Base-by-base conservation (phyloP, 108 stramenopile genomes). In the Aurantiochytrium sp. region DNA sequence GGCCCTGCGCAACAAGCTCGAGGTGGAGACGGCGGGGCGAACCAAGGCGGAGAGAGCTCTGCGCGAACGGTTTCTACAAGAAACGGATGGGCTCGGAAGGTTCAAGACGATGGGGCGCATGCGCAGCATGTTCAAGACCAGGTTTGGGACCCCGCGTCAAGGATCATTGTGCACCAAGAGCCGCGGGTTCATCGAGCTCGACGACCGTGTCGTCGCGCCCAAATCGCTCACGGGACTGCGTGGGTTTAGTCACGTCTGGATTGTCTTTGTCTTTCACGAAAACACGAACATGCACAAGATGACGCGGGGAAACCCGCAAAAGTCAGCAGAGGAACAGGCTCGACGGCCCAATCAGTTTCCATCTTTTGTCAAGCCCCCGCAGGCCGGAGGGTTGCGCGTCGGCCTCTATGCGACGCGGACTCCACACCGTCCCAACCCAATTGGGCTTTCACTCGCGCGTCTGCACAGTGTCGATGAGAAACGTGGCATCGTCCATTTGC, bases 191-290 rank as follows among this genome's bases (percentile, higher is more conserved):
- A 53, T 83, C n/a, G 51, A 53, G 51, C 12, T 83, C 43, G 76
- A 83, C 51, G 51, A 53, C 49, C 6, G 12, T 1, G 76, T 83
- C 25, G 76, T 83, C 43, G 76, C 49, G 51, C 45, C 45, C 12
- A 47, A 83, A 23, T 8, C 76, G 45, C 76, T 83, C 23, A 47
- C 45, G 28, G 76, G 76, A 12, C 76, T 83, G 23, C 49, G 23
- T 12, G 76, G 51, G 25, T 98, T 96, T 87, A 93, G 92, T 71
- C 98, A 99, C 91, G 89, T 95, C 5, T 98, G 98, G 98, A 93
- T 98, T 5, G 73, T 99, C 29, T 99, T 98, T 91, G 92, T 92
- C 21, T 99, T 99, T 91, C 97, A 99, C 91, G 96, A 96, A 88
- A 99, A 99, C 90, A 99, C 98, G 5, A 95, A 96, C 64, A 83